Conservation (phyloP, 768 basidiomycete genomes). For the Pleurotus citrinopileatus region DNA sequence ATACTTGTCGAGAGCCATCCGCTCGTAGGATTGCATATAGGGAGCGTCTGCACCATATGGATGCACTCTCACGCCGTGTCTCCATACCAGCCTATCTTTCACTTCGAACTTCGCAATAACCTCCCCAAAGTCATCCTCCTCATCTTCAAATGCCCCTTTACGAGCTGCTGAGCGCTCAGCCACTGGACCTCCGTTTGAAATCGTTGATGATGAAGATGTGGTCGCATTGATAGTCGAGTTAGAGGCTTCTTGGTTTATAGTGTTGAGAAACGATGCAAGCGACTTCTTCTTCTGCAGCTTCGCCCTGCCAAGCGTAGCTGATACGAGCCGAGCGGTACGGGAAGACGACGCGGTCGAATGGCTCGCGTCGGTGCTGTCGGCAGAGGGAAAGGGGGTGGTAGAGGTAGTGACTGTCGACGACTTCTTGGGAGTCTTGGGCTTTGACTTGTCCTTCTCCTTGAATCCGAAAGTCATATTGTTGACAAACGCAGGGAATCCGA, state of each 20-base stretch:
- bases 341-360: background rate
- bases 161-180: background rate
- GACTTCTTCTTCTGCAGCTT: slow-evolving; percentile 34
- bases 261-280: slow-evolving; percentile 29
- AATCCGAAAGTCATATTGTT: slow-evolving; percentile 9
- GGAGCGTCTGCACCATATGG: slow-evolving; percentile 48
- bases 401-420: background rate
- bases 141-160: slow-evolving; percentile 16
- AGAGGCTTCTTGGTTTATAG: slow-evolving; percentile 11
- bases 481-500: slow-evolving; percentile 9
- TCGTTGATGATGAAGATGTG: slow-evolving; percentile 8
- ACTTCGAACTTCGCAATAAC: slow-evolving; percentile 21
- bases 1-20: slow-evolving; percentile 56
- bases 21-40: slow-evolving; percentile 69
- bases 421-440: slow-evolving; percentile 3
- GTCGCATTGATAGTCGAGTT: slow-evolving; percentile 5
- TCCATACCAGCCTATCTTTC: slow-evolving; percentile 37
- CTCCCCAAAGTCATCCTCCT: slow-evolving; percentile 21
- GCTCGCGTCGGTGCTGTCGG: background rate
- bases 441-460: slow-evolving; percentile 10
- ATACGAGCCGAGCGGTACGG: background rate
- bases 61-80: slow-evolving; percentile 49
- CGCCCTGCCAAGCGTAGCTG: slow-evolving; percentile 12
- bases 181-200: background rate
- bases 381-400: background rate